Conservation (phyloP, 805 yeast genomes). For the Candida sithepensis region DNA sequence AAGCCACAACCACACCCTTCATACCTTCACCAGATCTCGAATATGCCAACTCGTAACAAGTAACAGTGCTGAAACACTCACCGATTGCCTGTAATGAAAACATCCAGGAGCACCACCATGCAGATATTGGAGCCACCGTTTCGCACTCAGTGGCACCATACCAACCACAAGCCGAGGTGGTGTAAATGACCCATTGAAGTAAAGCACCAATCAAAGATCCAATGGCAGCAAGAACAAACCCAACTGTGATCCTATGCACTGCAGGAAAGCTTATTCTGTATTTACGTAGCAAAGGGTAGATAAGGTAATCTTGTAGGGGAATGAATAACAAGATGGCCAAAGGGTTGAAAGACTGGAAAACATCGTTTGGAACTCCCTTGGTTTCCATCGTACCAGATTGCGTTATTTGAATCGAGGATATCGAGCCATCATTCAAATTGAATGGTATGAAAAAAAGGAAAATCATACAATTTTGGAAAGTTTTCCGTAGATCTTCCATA, state of each 20-base stretch:
- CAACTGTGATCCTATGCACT: constrained; percentile 41
- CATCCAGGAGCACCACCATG: constrained; percentile 32
- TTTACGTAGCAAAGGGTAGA: constrained; percentile 44
- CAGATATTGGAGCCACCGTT: constrained; percentile 26
- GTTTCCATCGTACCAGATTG: constrained; percentile 51
- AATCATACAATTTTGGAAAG: constrained; percentile 41
- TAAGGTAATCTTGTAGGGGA: constrained; percentile 43
- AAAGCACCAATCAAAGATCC: constrained; percentile 48
- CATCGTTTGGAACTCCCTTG: constrained; percentile 53
- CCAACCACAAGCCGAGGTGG: constrained; percentile 43
- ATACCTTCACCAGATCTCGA: constrained; percentile 47
- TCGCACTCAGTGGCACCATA: constrained; percentile 22
- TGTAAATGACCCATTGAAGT: constrained; percentile 42
- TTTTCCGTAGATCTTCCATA: constrained; percentile 39
- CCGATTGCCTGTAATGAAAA: constrained; percentile 47
- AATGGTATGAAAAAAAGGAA: constrained; percentile 39
- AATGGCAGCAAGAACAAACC: constrained; percentile 41
- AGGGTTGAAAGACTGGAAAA: constrained; percentile 51
- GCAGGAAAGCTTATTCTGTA: constrained; percentile 38
- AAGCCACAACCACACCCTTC: constrained; percentile 49
- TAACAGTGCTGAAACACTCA: constrained; percentile 49
- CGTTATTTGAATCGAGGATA: constrained; percentile 44
- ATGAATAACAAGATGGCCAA: constrained; percentile 46
- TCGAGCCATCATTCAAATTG: constrained; percentile 42
- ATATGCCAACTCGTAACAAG: constrained; percentile 54